These are phyloP conservation scores for Lepidium campestre DNA, from an alignment of 441 rosid genomes.

Conservation along the genomic window DNA sequence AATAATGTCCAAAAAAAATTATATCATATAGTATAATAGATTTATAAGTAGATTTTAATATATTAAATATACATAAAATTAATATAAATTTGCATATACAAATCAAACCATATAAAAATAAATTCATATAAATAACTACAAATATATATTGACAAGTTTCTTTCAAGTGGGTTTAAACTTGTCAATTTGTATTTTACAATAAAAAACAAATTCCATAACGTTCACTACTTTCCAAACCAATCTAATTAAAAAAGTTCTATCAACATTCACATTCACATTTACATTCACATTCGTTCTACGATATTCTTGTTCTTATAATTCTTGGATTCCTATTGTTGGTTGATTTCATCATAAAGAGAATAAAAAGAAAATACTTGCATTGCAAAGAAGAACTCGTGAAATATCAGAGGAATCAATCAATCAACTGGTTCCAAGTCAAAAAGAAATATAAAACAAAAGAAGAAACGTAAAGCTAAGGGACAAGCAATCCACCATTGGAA, in stretches of 20 bases:
- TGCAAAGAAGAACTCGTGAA: conserved; percentile 6
- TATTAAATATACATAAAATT: too few species aligned
- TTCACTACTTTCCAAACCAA: too few species aligned
- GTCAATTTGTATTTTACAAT: background rate
- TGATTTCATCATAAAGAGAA: background rate
- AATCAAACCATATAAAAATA: too few species aligned
- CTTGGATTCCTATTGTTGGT: background rate
- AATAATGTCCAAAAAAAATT: too few species aligned
- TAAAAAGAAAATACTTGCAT: conserved; percentile 4
- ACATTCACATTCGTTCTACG: background rate
- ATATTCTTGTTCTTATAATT: background rate
- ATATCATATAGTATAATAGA: too few species aligned
- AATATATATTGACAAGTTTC: too few species aligned
- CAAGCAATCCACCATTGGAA: conserved; percentile 40
- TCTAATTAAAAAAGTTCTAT: background rate
- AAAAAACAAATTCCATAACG: background rate
- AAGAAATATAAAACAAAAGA: background rate
- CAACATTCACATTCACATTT: background rate
- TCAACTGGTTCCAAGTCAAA: background rate
- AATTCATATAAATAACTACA: too few species aligned
- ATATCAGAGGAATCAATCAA: background rate
- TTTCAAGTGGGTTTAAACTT: background rate
- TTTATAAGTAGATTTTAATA: too few species aligned
- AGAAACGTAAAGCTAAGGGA: conserved; percentile 12
- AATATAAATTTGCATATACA: too few species aligned